A percentile compares a stretch with the other conserved stretches of the same genome.
These are phyloP conservation scores for Xylaria sp. DNA, from an alignment of 2,329 filamentous ascomycete genomes.

Conservation along the genomic window DNA sequence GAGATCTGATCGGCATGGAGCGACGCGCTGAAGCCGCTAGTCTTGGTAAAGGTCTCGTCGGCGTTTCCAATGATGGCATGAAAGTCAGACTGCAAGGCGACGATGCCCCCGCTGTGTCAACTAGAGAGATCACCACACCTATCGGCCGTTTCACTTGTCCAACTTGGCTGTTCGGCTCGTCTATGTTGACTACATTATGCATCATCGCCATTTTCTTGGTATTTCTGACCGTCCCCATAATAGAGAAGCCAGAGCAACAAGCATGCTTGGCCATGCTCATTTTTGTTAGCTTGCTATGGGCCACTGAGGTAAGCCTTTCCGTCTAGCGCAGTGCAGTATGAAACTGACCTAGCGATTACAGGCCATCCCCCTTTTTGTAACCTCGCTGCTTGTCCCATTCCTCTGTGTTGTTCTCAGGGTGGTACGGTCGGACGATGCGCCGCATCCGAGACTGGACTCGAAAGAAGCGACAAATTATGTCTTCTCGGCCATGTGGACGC, in stretches of 20 bases:
- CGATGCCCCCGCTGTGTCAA: constrained; percentile 69
- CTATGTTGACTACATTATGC: constrained; percentile 78
- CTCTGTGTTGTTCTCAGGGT: constrained; percentile 88
- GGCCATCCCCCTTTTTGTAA: constrained; percentile 97
- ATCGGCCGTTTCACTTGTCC: constrained; percentile 81
- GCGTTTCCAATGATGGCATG: constrained; percentile 73
- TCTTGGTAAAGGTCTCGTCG: constrained; percentile 85
- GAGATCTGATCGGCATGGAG: constrained; percentile 98
- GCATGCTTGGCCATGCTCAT: constrained; percentile 94
- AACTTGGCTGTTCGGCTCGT: constrained; percentile 83
- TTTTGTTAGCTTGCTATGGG: constrained; percentile 94
- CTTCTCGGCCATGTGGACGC: constrained; percentile 98
- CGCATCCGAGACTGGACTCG: constrained; percentile 76
- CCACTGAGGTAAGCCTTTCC: constrained; percentile 77
- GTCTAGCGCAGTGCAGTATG: background rate
- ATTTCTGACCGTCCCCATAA: constrained; percentile 80
- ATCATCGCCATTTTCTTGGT: constrained; percentile 79
- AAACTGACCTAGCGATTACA: constrained; percentile 49
- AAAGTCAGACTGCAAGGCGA: constrained; percentile 85
- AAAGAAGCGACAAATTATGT: constrained; percentile 85
- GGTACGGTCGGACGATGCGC: constrained; percentile 77
- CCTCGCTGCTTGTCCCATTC: constrained; percentile 92
- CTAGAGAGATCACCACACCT: constrained; percentile 80
- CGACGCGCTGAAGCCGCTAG: constrained; percentile 93
- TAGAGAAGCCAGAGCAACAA: constrained; percentile 89